These are phyloP conservation scores for Didymella keratinophila DNA, from an alignment of 2,329 filamentous ascomycete genomes.

Conservation along the genomic window DNA sequence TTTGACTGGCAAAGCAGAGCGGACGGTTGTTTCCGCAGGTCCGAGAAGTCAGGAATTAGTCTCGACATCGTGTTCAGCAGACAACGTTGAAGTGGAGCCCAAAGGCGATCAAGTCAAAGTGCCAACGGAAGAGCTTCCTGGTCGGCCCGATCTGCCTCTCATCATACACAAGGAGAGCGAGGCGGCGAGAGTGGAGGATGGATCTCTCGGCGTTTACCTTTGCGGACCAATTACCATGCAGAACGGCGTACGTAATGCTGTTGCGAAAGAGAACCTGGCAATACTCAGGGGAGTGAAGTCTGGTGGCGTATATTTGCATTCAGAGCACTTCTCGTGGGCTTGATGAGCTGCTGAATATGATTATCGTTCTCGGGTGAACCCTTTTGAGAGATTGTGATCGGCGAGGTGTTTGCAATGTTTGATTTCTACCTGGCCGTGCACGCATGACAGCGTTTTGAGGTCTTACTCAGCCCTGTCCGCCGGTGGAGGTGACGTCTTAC, in stretches of 20 bases:
- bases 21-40: not conserved
- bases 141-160: not conserved
- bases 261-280: constrained; percentile 53
- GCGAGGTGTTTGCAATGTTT: too few species aligned
- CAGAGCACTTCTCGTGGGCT: constrained; percentile 54
- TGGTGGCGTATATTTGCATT: constrained; percentile 56
- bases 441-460: too few species aligned
- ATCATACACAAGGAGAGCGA: not conserved
- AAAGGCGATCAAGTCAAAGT: not conserved
- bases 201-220: constrained; percentile 49
- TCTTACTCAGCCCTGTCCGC: too few species aligned
- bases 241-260: constrained; percentile 58
- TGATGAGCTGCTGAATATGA: not conserved
- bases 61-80: not conserved
- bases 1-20: constrained; percentile 1
- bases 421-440: too few species aligned
- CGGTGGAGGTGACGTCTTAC: too few species aligned
- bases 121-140: not conserved
- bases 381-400: too few species aligned
- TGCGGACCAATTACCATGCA: constrained; percentile 59
- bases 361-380: too few species aligned
- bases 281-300: constrained; percentile 43
- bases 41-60: not conserved
- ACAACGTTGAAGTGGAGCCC: not conserved
- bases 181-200: not conserved